Evolutionary conservation across 139 green algal genomes (phyloP), one percentile per base, ranked within the genome.

Genomic region (Chlorella vulgaris): DNA sequence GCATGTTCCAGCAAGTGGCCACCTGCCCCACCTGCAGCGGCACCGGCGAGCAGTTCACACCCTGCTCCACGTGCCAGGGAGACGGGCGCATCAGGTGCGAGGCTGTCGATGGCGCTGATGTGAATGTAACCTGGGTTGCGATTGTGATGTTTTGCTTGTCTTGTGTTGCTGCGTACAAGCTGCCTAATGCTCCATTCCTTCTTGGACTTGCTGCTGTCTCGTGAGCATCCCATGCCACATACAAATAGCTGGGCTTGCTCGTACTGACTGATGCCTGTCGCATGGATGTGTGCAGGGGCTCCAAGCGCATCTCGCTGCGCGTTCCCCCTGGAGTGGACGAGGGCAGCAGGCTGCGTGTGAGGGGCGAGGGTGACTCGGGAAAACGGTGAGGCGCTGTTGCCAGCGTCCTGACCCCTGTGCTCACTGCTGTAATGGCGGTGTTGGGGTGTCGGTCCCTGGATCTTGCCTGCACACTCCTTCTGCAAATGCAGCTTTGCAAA

Each of bases 251-350:
- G n/a, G n/a, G n/a, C n/a, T n/a, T n/a, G n/a, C n/a, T n/a, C n/a
- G n/a, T n/a, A n/a, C n/a, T n/a, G n/a, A n/a, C n/a, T n/a, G n/a
- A n/a, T n/a, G n/a, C n/a, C n/a, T n/a, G n/a, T n/a, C n/a, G n/a
- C n/a, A n/a, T n/a, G n/a, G n/a, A n/a, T n/a, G n/a, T n/a, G 4
- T 68, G 73, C 73, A 79, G 73, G 2, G 88, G 93, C 43, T 90
- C 55, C 42, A 99, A 99, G 87, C 87, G 86, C 58, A 98, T 99
- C 81, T 90, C 78, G 19, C 88, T 99, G 69, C 91, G 90, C 18
- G 91, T 98, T 19, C 95, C 95, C 2, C 83, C 93, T 71, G 96
- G 96, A 31, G 94, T 99, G 28, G 97, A 99, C 85, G 91, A 83
- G 21, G 95, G 93, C 74, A 93, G 84, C 60, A 83, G 96, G 74